These are phyloP conservation scores for Amniculicola lignicola DNA, from an alignment of 495 filamentous ascomycete species.

Conservation along the genomic window DNA sequence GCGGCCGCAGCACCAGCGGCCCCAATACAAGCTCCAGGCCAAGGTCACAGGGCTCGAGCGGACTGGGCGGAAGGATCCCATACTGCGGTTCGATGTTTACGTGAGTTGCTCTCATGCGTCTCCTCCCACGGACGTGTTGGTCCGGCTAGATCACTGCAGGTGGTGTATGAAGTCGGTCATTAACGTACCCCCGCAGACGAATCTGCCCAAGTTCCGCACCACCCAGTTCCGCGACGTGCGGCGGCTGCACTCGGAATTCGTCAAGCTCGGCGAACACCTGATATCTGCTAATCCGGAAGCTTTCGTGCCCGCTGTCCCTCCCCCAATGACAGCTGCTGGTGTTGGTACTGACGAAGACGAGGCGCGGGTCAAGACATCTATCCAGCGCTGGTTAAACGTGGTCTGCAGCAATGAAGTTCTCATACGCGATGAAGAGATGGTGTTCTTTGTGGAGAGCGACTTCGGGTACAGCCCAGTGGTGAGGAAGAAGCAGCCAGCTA, in stretches of 20 bases:
- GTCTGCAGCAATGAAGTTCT: conserved; percentile 89
- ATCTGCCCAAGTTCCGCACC: conserved; percentile 93
- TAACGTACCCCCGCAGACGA: conserved; percentile 64
- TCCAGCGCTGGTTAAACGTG: conserved; percentile 94
- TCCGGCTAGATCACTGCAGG: not conserved
- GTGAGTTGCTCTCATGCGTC: conserved; percentile 52
- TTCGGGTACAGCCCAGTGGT: conserved; percentile 97
- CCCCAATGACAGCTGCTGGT: conserved; percentile 84
- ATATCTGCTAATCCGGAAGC: conserved; percentile 95
- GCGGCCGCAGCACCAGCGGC: conserved; percentile 44
- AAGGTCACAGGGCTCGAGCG: conserved; percentile 92
- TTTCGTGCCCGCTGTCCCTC: conserved; percentile 94
- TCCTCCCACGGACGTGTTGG: not conserved
- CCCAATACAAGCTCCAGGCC: conserved; percentile 80
- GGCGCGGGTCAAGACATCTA: conserved; percentile 73
- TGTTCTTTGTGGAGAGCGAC: conserved; percentile 95
- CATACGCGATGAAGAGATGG: conserved; percentile 92
- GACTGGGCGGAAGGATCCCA: conserved; percentile 90
- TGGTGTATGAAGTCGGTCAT: too few relatives aligned
- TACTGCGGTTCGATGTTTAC: conserved; percentile 94
- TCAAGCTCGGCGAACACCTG: conserved; percentile 89
- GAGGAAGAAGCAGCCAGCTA: conserved; percentile 93
- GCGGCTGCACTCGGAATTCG: conserved; percentile 90
- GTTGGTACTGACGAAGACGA: conserved; percentile 98
- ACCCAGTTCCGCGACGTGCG: conserved; percentile 97